Percentiles rank a stretch among this genome's conserved stretches.
Conservation (phyloP, 805 yeast species). For the Pichia sporocuriosa region DNA sequence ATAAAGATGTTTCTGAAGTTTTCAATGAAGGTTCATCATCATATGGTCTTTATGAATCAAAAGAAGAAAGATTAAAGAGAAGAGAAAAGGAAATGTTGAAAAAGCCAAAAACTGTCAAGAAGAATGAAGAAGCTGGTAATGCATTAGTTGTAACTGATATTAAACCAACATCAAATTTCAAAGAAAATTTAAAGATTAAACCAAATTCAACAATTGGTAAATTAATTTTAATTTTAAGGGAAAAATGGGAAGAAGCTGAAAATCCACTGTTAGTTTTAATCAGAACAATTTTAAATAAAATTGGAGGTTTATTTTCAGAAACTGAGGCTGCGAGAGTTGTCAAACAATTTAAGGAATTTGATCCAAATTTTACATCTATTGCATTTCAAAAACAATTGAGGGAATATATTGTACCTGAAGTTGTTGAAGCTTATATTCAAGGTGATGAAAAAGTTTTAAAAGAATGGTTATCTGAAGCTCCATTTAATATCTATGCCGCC, state of each 20-base stretch:
- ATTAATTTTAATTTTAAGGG: slow-evolving; percentile 50
- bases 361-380: slow-evolving; percentile 78
- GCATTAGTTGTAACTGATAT: slow-evolving; percentile 77
- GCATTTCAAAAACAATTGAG: slow-evolving; percentile 77
- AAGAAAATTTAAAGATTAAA: slow-evolving; percentile 57
- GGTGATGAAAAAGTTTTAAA: slow-evolving; percentile 82
- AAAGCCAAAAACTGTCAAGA: slow-evolving; percentile 61
- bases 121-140: slow-evolving; percentile 76
- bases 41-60: slow-evolving; percentile 88
- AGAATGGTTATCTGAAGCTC: slow-evolving; percentile 94
- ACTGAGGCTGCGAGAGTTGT: slow-evolving; percentile 94
- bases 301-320: slow-evolving; percentile 88
- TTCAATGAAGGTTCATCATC: slow-evolving; percentile 88
- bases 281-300: slow-evolving; percentile 71
- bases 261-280: slow-evolving; percentile 79
- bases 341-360: slow-evolving; percentile 78
- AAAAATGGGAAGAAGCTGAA: slow-evolving; percentile 87
- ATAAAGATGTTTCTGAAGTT: slow-evolving; percentile 80
- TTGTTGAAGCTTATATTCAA: slow-evolving; percentile 88
- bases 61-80: slow-evolving; percentile 70
- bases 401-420: slow-evolving; percentile 90
- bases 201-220: slow-evolving; percentile 67
- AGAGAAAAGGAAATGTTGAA: slow-evolving; percentile 55
- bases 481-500: slow-evolving; percentile 89
- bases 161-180: slow-evolving; percentile 47